phyloP scores from a whole-genome alignment of 345 rosid species.

The Combretum micranthum region DNA sequence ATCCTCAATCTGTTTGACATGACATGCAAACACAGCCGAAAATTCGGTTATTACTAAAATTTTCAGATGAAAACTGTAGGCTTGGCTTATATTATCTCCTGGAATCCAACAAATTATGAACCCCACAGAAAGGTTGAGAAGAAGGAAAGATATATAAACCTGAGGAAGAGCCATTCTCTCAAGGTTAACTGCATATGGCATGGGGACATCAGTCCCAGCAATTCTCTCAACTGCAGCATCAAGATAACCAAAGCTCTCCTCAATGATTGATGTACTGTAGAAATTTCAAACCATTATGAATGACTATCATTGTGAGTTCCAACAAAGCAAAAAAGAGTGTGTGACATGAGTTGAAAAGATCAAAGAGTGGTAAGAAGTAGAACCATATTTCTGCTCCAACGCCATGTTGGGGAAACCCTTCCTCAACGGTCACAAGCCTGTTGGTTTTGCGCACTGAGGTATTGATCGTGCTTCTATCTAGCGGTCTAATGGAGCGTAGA shows the following conservation, averaged over 20 bases:
- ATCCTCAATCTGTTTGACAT: slow-evolving; percentile 44
- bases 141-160: slow-evolving; percentile 27
- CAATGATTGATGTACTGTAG: slow-evolving; percentile 60
- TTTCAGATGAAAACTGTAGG: not conserved
- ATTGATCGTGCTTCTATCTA: slow-evolving; percentile 73
- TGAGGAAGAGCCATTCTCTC: slow-evolving; percentile 91
- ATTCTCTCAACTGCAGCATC: slow-evolving; percentile 89
- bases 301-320: slow-evolving; percentile 1
- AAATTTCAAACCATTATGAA: not conserved
- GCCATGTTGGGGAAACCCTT: slow-evolving; percentile 94
- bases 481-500: slow-evolving; percentile 80
- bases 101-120: not conserved
- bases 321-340: not conserved
- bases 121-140: not conserved
- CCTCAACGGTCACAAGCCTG: slow-evolving; percentile 88
- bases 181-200: slow-evolving; percentile 86
- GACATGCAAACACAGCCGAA: not conserved
- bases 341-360: not conserved
- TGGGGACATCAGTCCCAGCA: slow-evolving; percentile 87
- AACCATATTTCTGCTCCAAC: slow-evolving; percentile 91
- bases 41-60: not conserved
- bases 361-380: slow-evolving; percentile 9
- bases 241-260: slow-evolving; percentile 79
- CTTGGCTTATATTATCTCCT: too few species aligned
- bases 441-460: slow-evolving; percentile 85